Evolutionary conservation across 148 eudicot species (phyloP).

Genomic region (Vaccinium myrtillus): DNA sequence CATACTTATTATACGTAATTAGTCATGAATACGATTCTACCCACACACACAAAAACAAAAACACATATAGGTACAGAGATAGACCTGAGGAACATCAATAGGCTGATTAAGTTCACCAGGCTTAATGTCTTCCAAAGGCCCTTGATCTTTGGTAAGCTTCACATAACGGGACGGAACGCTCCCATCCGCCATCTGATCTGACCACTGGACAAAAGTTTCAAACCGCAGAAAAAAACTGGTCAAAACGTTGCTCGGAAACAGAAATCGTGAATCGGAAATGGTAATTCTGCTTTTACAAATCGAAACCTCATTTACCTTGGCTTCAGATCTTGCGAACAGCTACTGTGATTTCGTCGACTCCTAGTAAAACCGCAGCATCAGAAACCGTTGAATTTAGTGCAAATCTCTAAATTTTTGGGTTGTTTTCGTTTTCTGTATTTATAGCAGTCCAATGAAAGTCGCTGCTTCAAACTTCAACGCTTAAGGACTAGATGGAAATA

Average conservation of each 20-base stretch:
- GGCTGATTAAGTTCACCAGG: conserved; percentile 99
- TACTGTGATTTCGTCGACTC: not conserved
- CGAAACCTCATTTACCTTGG: not conserved
- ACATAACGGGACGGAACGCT: conserved; percentile 60
- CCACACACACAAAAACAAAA: not conserved
- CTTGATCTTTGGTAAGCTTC: conserved; percentile 79
- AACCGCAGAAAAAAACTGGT: not conserved
- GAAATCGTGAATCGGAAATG: not conserved
- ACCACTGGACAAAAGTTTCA: not conserved
- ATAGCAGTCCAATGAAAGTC: not conserved
- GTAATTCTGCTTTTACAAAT: not conserved
- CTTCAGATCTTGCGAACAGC: conserved; percentile 7
- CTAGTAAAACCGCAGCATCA: not conserved
- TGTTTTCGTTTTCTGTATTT: not conserved
- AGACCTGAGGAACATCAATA: conserved; percentile 82
- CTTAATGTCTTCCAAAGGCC: conserved; percentile 52
- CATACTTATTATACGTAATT: not conserved
- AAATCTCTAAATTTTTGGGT: not conserved
- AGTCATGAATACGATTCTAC: no score
- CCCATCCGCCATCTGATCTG: conserved; percentile 53
- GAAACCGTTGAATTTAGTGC: not conserved
- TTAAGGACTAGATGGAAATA: not conserved
- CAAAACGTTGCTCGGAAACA: not conserved
- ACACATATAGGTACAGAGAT: not conserved
- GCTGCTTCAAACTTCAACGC: not conserved